Percentiles rank a stretch among this genome's conserved stretches.
phyloP scores from a whole-genome alignment of 1,284 basidiomycete species.

The Entoloma clypeatum region DNA sequence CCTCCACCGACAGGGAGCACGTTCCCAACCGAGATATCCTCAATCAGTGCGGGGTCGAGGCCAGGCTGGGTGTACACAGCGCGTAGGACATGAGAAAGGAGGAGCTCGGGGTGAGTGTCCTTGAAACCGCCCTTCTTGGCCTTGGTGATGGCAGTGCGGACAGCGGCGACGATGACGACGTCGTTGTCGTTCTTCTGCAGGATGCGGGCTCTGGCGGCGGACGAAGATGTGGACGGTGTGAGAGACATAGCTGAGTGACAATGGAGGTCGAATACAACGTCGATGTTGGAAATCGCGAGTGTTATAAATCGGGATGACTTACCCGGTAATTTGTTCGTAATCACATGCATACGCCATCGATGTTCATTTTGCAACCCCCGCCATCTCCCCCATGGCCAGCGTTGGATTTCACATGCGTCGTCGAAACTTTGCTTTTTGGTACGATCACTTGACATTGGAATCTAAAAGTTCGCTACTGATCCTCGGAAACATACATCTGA shows the following conservation, averaged over 20 bases:
- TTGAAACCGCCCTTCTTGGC: constrained; percentile 93
- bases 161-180: constrained; percentile 87
- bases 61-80: constrained; percentile 64
- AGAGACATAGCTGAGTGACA: constrained; percentile 5
- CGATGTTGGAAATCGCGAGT: background rate
- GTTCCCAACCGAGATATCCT: constrained; percentile 91
- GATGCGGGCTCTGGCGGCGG: constrained; percentile 35
- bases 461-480: no score
- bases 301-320: no score
- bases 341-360: no score
- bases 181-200: constrained; percentile 60
- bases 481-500: no score
- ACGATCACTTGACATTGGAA: no score
- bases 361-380: no score
- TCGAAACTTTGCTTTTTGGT: no score
- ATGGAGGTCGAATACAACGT: background rate
- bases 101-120: constrained; percentile 87
- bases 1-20: constrained; percentile 93
- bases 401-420: no score
- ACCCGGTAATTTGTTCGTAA: no score
- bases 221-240: constrained; percentile 18
- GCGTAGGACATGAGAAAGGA: constrained; percentile 80
- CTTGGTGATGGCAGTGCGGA: constrained; percentile 90
- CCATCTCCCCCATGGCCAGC: no score
- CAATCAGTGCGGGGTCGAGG: constrained; percentile 80